A percentile compares a stretch with the other conserved stretches of the same genome.
These are phyloP conservation scores for Pythium brachiatum DNA, from an alignment of 352 stramenopile genomes.

Conservation along the genomic window DNA sequence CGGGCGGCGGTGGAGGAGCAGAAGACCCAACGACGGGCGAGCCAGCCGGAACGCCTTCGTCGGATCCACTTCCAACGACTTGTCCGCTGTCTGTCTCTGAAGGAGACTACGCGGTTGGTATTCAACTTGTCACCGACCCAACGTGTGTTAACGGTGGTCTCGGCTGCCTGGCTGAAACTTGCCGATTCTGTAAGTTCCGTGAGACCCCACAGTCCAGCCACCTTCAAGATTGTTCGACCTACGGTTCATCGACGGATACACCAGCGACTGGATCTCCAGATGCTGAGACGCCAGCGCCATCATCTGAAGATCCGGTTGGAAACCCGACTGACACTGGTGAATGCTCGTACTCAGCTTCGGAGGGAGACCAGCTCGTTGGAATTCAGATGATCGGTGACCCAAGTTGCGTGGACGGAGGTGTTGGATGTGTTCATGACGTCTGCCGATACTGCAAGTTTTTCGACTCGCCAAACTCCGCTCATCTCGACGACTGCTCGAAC, in stretches of 20 bases:
- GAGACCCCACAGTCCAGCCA: constrained; percentile 17
- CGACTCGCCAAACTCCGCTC: too few species aligned
- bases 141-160: constrained; percentile 13
- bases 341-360: too few species aligned
- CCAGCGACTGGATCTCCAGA: too few species aligned
- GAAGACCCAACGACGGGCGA: too few species aligned
- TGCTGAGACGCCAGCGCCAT: too few species aligned
- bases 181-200: constrained; percentile 18
- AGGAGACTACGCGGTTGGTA: constrained; percentile 7
- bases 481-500: not conserved
- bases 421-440: constrained; percentile 1
- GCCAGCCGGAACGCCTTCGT: too few species aligned
- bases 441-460: constrained; percentile 10
- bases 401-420: constrained; percentile 8
- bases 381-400: constrained; percentile 15
- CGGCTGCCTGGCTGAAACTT: constrained; percentile 13
- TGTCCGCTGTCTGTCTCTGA: constrained; percentile 4
- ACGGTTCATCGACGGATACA: too few species aligned
- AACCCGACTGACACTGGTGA: too few species aligned
- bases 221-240: too few species aligned
- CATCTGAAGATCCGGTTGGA: too few species aligned
- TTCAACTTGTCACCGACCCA: constrained; percentile 6
- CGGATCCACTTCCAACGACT: too few species aligned
- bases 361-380: constrained; percentile 16
- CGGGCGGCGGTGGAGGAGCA: too few species aligned